phyloP scores from a whole-genome alignment of 495 filamentous ascomycete species.

The Aspergillus carlsbadensis region DNA sequence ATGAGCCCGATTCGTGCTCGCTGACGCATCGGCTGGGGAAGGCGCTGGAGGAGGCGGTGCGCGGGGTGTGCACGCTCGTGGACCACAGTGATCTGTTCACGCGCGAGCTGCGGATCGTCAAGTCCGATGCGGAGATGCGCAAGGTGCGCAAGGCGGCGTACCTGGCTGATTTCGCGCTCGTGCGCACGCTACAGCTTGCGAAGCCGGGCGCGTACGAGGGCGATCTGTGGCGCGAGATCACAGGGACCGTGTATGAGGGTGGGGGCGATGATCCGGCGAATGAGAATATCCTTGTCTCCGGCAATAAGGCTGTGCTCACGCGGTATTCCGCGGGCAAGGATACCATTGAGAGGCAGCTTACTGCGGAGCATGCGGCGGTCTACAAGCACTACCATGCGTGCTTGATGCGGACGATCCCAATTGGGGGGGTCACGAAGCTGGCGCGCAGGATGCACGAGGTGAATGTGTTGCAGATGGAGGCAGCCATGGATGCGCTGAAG shows the following conservation, averaged over 20 bases:
- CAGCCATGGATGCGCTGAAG: conserved; percentile 22
- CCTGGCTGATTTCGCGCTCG: conserved; percentile 23
- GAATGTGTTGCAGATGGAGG: conserved; percentile 26
- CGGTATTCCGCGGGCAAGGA: conserved; percentile 26
- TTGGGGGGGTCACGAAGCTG: conserved; percentile 24
- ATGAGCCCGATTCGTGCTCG: conserved; percentile 22
- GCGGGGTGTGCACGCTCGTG: conserved; percentile 19
- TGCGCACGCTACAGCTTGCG: conserved; percentile 22
- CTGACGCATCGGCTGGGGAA: conserved; percentile 21
- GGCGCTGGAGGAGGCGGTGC: conserved; percentile 16
- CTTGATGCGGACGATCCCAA: conserved; percentile 25
- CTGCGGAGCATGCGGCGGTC: conserved; percentile 23
- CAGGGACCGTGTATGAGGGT: conserved; percentile 23
- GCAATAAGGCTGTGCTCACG: conserved; percentile 28
- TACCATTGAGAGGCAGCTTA: conserved; percentile 24
- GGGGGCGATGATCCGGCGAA: conserved; percentile 27
- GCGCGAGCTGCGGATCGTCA: conserved; percentile 24
- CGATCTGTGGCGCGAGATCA: conserved; percentile 25
- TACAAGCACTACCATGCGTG: conserved; percentile 29
- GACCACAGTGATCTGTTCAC: conserved; percentile 23
- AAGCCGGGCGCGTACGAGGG: conserved; percentile 27
- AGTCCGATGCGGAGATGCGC: conserved; percentile 23
- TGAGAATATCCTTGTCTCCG: conserved; percentile 28
- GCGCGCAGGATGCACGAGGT: conserved; percentile 21
- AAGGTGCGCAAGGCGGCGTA: conserved; percentile 28